Conservation (phyloP, 1,139 yeast species). For the Blastobotrys proliferans region DNA sequence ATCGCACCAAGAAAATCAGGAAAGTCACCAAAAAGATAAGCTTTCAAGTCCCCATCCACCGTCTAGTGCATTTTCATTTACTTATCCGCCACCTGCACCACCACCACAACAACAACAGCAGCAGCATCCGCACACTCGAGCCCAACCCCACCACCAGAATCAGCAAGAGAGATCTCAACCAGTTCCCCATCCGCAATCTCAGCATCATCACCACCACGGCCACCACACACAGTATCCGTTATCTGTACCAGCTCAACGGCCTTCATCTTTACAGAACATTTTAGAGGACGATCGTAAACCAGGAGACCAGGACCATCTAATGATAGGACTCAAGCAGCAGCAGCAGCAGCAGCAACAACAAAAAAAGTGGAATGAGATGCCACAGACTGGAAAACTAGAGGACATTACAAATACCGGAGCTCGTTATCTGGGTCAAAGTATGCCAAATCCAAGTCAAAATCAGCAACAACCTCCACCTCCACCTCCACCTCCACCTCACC, state of each 20-base stretch:
- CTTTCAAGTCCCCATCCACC: background rate
- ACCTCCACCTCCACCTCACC: background rate
- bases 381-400: background rate
- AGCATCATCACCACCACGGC: constrained; percentile 2
- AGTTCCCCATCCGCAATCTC: constrained; percentile 3
- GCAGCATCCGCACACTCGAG: no score
- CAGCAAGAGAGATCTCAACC: background rate
- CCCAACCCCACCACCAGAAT: background rate
- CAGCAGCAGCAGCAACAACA: constrained; percentile 3
- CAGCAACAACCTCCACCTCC: constrained; percentile 10
- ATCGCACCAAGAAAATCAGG: background rate
- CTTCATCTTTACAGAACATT: constrained; percentile 9
- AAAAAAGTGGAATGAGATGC: constrained; percentile 1
- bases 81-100: constrained; percentile 5
- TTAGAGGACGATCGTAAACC: constrained; percentile 7
- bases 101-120: constrained; percentile 1
- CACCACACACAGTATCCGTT: constrained; percentile 6
- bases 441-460: no score
- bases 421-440: no score
- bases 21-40: background rate
- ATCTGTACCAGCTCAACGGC: constrained; percentile 11
- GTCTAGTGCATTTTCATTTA: constrained; percentile 1
- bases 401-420: no score
- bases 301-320: no score
- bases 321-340: constrained; percentile 3